phyloP scores from a whole-genome alignment of 495 filamentous ascomycete species.

The Clohesyomyces aquaticus region DNA sequence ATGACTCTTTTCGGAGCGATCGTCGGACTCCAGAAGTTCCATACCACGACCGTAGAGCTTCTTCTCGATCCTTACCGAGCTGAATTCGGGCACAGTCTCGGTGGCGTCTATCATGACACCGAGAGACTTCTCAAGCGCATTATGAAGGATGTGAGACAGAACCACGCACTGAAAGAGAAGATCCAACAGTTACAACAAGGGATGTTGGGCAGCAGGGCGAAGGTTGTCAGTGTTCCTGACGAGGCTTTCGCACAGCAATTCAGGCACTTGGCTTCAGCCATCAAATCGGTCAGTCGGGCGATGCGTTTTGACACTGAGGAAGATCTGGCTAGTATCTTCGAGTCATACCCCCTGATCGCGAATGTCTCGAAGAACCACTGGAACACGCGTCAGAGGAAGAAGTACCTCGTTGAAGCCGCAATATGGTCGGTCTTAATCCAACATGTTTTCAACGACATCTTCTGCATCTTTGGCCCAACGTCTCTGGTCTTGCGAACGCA shows the following conservation, averaged over 20 bases:
- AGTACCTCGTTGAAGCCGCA: constrained; percentile 11
- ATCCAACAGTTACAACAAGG: constrained; percentile 13
- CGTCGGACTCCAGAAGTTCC: no score
- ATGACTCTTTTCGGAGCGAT: no score
- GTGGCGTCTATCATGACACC: not conserved
- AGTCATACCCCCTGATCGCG: not conserved
- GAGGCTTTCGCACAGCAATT: constrained; percentile 11
- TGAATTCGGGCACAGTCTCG: no score
- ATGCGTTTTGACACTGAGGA: not conserved
- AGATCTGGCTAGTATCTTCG: not conserved
- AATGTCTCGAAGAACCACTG: not conserved
- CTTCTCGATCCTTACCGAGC: no score
- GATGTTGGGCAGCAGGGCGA: constrained; percentile 12
- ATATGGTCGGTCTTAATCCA: constrained; percentile 27
- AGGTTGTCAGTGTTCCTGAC: constrained; percentile 8
- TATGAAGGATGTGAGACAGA: not conserved
- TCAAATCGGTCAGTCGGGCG: constrained; percentile 18
- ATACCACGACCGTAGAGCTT: no score
- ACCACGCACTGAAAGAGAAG: not conserved
- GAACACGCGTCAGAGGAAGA: constrained; percentile 5
- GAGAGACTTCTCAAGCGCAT: not conserved
- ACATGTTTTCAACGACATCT: constrained; percentile 14
- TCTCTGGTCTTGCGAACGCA: not conserved
- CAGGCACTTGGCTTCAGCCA: constrained; percentile 1
- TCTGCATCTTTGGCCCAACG: constrained; percentile 7